Base-by-base conservation (phyloP, 768 basidiomycete genomes). In the Mycena amicta region DNA sequence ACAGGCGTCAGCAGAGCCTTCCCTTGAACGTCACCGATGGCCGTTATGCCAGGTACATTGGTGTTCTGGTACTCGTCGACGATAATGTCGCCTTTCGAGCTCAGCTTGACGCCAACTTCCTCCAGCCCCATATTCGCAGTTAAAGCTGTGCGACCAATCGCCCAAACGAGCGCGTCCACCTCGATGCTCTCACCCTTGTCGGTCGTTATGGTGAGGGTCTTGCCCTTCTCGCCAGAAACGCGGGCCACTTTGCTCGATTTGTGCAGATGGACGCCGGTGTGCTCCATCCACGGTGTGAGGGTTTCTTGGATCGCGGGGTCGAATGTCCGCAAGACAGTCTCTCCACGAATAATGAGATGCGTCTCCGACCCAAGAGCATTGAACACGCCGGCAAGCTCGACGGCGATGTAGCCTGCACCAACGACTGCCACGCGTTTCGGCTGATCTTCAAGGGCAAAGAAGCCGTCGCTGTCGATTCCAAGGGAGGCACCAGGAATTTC, bases 401-500 rank as follows among this genome's bases (percentile, higher is more conserved):
- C 92, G 18, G 95, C 95, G 65, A 99, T 98, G 72, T 99, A 99
- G 1, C 97, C 97, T 15, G 97, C 97, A 46, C 97, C 97, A 41
- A 98, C 88, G 54, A 98, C 89, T 3, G 89, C 95, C 28, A 97
- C 95, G 57, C 94, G 85, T 74, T 89, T 92, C 8, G 97, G 97
- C 72, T 96, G 94, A 52, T 89, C 83, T 63, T 86, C 85, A 45
- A 99, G 84, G 45, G 86, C 92, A 67, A 99, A 99, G 80, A 99
- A 99, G 2, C 95, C 95, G 71, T 99, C 97, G 8, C 93, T 96
- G 74, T 88, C 80, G 63, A 93, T 96, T 26, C 95, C 97, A 43
- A 92, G 82, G 37, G 86, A 87, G 8, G 95, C 95, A 37, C 97
- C 97, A 27, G 95, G 93, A 57, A 98, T 89, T 33, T 84, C 66